Conservation (phyloP, 2,329 filamentous ascomycete genomes). For the Trichoderma aggressivum region DNA sequence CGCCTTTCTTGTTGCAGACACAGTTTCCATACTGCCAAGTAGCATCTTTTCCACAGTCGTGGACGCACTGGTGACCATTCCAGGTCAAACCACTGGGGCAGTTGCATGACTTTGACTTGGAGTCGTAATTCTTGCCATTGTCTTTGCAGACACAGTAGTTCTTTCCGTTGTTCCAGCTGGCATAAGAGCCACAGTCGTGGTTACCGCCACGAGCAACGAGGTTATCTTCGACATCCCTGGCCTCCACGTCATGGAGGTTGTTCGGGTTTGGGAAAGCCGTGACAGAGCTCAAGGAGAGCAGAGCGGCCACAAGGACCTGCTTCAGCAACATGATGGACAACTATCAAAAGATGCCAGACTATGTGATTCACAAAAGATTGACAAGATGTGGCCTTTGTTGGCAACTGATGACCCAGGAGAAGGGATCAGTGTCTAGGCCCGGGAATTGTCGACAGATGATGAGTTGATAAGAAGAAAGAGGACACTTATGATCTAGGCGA, state of each 20-base stretch:
- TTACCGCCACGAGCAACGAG: neutral
- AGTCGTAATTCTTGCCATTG: constrained; percentile 15
- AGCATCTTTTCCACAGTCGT: constrained; percentile 18
- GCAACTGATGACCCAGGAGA: neutral
- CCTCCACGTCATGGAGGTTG: constrained; percentile 7
- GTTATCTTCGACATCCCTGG: constrained; percentile 6
- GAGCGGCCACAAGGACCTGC: constrained; percentile 8
- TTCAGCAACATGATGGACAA: constrained; percentile 15
- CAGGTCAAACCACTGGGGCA: constrained; percentile 11
- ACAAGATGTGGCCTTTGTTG: neutral
- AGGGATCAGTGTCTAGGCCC: neutral
- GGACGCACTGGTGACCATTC: constrained; percentile 11
- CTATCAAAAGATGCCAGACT: neutral
- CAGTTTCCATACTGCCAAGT: constrained; percentile 16
- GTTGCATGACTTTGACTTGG: constrained; percentile 15
- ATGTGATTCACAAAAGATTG: neutral
- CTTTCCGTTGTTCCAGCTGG: constrained; percentile 8
- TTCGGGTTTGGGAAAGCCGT: constrained; percentile 17
- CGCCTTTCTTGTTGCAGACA: constrained; percentile 14
- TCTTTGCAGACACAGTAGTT: constrained; percentile 20
- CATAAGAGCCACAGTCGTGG: constrained; percentile 16
- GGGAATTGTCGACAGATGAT: neutral
- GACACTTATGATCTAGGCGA: neutral
- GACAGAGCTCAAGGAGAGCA: constrained; percentile 17
- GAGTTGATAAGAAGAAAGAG: neutral